These are phyloP conservation scores for Aspergillus tubingensis DNA, from an alignment of 2,329 filamentous ascomycete species.

Conservation along the genomic window DNA sequence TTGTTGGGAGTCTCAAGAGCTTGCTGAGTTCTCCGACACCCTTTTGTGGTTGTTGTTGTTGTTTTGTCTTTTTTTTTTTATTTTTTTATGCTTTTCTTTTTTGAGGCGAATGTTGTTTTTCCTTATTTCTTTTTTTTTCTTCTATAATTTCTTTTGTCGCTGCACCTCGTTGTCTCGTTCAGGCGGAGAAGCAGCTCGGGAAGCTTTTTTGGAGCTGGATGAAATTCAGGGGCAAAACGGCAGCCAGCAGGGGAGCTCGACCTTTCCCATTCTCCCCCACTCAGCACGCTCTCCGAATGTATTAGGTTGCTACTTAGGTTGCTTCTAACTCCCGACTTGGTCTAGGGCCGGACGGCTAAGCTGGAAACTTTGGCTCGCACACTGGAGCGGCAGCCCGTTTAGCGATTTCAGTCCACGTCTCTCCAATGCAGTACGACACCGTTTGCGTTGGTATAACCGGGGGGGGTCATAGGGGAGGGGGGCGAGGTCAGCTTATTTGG, in stretches of 20 bases:
- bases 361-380: constrained; percentile 5
- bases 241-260: constrained; percentile 14
- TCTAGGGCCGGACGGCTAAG: constrained; percentile 3
- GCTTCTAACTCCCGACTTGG: constrained; percentile 8
- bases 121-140: constrained; percentile 1
- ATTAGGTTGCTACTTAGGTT: constrained; percentile 16
- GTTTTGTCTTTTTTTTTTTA: neutral
- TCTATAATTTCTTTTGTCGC: neutral
- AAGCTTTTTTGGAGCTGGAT: constrained; percentile 15
- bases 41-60: neutral
- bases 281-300: constrained; percentile 13
- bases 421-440: constrained; percentile 3
- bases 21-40: constrained; percentile 1
- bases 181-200: constrained; percentile 11
- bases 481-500: neutral
- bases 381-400: constrained; percentile 12
- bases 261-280: constrained; percentile 16
- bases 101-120: neutral
- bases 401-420: constrained; percentile 3
- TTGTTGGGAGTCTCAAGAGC: constrained; percentile 6
- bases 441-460: neutral
- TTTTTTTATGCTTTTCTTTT: neutral
- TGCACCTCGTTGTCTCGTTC: neutral
- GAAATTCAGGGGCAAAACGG: constrained; percentile 21
- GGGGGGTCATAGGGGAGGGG: neutral